Evolutionary conservation across 257 asterid genomes (phyloP).

Genomic region (Thymus quinquecostatus): DNA sequence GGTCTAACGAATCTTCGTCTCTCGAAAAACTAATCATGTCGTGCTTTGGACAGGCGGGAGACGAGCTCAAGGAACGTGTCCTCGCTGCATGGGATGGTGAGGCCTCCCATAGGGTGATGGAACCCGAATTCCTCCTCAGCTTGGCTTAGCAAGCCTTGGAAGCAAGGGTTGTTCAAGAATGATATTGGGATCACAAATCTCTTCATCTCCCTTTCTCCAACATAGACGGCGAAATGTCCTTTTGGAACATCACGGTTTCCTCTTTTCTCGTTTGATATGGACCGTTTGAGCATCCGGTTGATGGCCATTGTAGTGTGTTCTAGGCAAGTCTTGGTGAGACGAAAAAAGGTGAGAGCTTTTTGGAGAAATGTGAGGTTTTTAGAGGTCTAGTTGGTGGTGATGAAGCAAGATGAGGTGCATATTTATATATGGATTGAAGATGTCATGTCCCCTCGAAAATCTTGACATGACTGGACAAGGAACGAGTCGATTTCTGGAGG

Average conservation of each 20-base stretch:
- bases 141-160: conserved; percentile 27
- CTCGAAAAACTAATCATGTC: background rate
- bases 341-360: no score
- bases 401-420: conserved; percentile 5
- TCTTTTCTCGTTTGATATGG: conserved; percentile 34
- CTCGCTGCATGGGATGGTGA: conserved; percentile 48
- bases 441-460: background rate
- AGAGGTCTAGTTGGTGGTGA: conserved; percentile 5
- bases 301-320: conserved; percentile 19
- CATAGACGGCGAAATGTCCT: conserved; percentile 40
- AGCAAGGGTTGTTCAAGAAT: conserved; percentile 1
- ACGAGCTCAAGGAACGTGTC: conserved; percentile 29
- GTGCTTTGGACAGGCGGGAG: conserved; percentile 7
- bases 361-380: background rate
- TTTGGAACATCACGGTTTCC: conserved; percentile 36
- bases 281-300: conserved; percentile 26
- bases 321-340: background rate
- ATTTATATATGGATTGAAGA: background rate
- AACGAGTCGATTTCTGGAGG: background rate
- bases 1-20: background rate
- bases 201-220: conserved; percentile 34
- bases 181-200: conserved; percentile 22
- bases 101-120: conserved; percentile 43
- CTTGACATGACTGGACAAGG: background rate
- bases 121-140: conserved; percentile 46